These are phyloP conservation scores for Solanum dulcamara DNA, from an alignment of 257 asterid genomes.

Conservation along the genomic window DNA sequence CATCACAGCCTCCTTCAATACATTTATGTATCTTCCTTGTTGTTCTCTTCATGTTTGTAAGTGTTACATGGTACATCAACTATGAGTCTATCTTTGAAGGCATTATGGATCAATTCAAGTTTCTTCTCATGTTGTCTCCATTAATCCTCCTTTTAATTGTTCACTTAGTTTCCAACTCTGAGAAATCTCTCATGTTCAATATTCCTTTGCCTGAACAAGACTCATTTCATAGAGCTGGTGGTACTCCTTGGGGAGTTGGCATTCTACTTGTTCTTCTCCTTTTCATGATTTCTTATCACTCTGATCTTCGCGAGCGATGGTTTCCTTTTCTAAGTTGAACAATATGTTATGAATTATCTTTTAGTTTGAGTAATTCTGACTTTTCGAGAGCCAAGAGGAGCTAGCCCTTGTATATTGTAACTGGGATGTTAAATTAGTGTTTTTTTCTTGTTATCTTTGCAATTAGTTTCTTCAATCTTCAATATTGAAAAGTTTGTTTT, in stretches of 20 bases:
- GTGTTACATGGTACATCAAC: constrained; percentile 72
- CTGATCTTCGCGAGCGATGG: constrained; percentile 70
- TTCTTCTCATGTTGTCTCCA: constrained; percentile 63
- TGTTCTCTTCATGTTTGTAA: constrained; percentile 46
- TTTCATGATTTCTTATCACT: constrained; percentile 79
- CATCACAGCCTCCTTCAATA: constrained; percentile 27
- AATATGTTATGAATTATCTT: not conserved
- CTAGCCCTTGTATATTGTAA: not conserved
- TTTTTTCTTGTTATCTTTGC: not conserved
- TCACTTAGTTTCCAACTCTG: constrained; percentile 43
- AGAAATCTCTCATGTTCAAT: constrained; percentile 21
- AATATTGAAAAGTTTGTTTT: not conserved
- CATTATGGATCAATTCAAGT: constrained; percentile 51
- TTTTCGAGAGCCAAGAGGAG: not conserved
- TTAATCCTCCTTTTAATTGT: constrained; percentile 47
- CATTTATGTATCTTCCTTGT: constrained; percentile 67
- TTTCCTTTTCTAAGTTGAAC: constrained; percentile 56
- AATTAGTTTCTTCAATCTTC: not conserved
- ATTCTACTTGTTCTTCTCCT: constrained; percentile 63
- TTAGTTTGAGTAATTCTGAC: not conserved
- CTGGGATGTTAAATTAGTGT: not conserved
- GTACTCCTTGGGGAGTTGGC: constrained; percentile 83
- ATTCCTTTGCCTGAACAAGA: constrained; percentile 49
- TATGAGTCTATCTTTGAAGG: constrained; percentile 60
- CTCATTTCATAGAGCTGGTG: constrained; percentile 57